Evolutionary conservation across 2,329 filamentous ascomycete genomes (phyloP), one percentile per base, ranked within the genome.

Genomic region (Cryphonectria japonica): DNA sequence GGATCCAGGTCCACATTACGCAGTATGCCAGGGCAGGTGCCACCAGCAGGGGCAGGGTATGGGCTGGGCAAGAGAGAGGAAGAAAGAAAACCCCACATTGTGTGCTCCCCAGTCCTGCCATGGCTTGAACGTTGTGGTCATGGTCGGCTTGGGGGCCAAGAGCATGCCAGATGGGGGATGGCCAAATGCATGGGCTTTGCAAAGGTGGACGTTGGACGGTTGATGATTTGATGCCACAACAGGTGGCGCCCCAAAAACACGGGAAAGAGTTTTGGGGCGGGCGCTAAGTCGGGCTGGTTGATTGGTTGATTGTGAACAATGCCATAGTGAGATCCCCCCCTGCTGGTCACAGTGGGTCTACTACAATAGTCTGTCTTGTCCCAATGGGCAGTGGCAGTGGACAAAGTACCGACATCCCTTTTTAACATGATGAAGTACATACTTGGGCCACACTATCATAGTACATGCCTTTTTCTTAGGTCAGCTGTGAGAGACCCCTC

Each of bases 161-260:
- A 52, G n/a, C 19, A 16, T 34, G 52, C 65, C 65, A 52, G 59
- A 67, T 59, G 65, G 39, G 65, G 65, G 65, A 43, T 59, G 50
- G 65, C 43, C 19, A 54, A 22, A 26, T 32, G 65, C 22, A 13
- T 14, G 19, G 34, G 19, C 29, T 59, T 3, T 14, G 46, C 19
- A 50, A 4, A 29, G 6, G 37, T 59, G 22, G 41, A 39, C 37
- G 65, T 32, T n/a, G 52, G 65, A 34, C 61, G 37, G 65, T 43
- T 59, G 65, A 52, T 67, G 65, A 67, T 67, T 66, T 66, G 65
- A 41, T 61, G 26, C n/a, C 11, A 57, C n/a, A 29, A 26, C 14
- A 59, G 46, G 39, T 54, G 46, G 50, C 9, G 46, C 46, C 16
- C 46, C 16, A 50, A 50, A 22, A n/a, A 14, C 32, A 57, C 34